These are phyloP conservation scores for Coffea canephora DNA, from an alignment of 257 asterid species.

Conservation along the genomic window DNA sequence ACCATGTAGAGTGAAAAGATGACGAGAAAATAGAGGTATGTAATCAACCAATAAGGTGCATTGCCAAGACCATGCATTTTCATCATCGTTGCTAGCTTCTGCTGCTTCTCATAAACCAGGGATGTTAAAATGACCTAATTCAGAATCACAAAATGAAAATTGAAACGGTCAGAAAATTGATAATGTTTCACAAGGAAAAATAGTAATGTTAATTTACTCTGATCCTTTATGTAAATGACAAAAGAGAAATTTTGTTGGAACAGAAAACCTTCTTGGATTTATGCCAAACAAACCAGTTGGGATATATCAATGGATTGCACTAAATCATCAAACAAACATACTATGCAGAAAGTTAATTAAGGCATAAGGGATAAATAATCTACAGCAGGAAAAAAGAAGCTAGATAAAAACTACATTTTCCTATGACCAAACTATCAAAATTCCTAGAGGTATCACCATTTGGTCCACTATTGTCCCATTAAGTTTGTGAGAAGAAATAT, in stretches of 20 bases:
- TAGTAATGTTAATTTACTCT: neutral
- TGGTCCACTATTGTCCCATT: neutral
- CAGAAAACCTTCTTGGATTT: neutral
- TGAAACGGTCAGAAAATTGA: neutral
- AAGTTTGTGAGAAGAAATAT: neutral
- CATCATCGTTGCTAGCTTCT: conserved; percentile 43
- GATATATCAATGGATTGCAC: too few species aligned
- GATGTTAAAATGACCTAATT: conserved; percentile 34
- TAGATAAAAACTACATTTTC: neutral
- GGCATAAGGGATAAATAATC: neutral
- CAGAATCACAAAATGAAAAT: neutral
- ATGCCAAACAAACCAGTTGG: neutral
- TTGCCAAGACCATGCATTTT: conserved; percentile 48
- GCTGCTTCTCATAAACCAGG: conserved; percentile 45
- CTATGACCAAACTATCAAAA: neutral
- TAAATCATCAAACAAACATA: neutral
- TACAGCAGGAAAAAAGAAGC: neutral
- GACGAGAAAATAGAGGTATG: conserved; percentile 30
- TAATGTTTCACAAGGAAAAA: neutral
- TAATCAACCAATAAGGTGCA: conserved; percentile 21
- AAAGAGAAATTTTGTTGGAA: neutral
- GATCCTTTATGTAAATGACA: neutral
- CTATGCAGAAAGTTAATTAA: neutral
- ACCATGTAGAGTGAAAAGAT: conserved; percentile 29
- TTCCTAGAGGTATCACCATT: neutral